Evolutionary conservation across 495 filamentous ascomycete genomes (phyloP).

Genomic region (Penicillium mononematosum): DNA sequence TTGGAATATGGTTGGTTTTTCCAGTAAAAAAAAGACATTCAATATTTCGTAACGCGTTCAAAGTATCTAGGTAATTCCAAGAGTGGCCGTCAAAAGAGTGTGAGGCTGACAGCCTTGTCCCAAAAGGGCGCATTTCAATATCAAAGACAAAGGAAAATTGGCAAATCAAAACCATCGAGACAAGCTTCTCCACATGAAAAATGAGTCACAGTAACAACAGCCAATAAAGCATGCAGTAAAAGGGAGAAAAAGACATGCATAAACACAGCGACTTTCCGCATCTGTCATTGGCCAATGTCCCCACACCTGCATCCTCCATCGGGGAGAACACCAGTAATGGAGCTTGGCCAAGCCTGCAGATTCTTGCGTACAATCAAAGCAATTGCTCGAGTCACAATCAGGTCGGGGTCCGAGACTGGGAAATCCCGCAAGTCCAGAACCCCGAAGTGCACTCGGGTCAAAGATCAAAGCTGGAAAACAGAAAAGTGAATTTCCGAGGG

Average conservation of each 20-base stretch:
- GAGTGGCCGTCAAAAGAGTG: neutral
- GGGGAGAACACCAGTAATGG: slow-evolving; percentile 17
- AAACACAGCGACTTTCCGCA: slow-evolving; percentile 11
- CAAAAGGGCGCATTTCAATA: slow-evolving; percentile 1
- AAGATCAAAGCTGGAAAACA: slow-evolving; percentile 5
- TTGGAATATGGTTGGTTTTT: neutral
- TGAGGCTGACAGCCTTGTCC: slow-evolving; percentile 8
- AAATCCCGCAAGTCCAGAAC: neutral
- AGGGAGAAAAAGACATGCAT: slow-evolving; percentile 15
- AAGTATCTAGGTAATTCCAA: neutral
- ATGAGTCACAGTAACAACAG: slow-evolving; percentile 21
- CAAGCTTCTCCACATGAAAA: slow-evolving; percentile 16
- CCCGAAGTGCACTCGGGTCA: slow-evolving; percentile 6
- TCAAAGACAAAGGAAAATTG: slow-evolving; percentile 3
- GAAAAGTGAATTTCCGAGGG: slow-evolving; percentile 15
- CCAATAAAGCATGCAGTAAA: slow-evolving; percentile 19
- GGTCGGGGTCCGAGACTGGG: slow-evolving; percentile 7
- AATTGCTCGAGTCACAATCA: slow-evolving; percentile 7
- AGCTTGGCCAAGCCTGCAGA: slow-evolving; percentile 10
- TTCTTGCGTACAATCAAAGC: slow-evolving; percentile 9
- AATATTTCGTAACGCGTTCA: neutral
- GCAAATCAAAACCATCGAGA: slow-evolving; percentile 2
- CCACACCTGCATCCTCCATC: slow-evolving; percentile 3
- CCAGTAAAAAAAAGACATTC: neutral
- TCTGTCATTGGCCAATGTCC: slow-evolving; percentile 19